Evolutionary conservation across 768 basidiomycete species (phyloP), one percentile per base, ranked within the genome.

Genomic region (Coprinopsis sp.): DNA sequence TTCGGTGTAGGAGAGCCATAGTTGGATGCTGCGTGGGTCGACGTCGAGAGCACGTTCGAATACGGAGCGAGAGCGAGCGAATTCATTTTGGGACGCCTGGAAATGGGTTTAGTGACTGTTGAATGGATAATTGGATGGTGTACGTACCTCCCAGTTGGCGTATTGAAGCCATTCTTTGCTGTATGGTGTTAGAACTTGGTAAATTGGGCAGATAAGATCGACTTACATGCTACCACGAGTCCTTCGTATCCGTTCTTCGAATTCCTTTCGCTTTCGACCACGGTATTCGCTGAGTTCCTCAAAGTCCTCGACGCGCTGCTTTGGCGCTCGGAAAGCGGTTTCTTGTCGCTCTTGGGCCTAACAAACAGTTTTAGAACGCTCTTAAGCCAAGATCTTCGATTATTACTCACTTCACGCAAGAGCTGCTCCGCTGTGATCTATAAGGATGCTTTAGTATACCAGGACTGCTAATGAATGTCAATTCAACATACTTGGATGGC

Each of bases 401-500:
- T 6, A 29, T 2, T 29, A 46, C 67, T 37, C 62, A 88, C 90
- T 73, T 99, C 96, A 58, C 96, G 86, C 8, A 99, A 74, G 33
- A 99, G 83, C 69, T 99, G 96, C 68, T 98, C 96, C 12, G 96
- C 91, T 48, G 96, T 98, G 69, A 98, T 94, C 91, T 97, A 67
- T 37, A 19, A 50, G 31, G 37, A 31, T 37, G 16, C 7, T 37
- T 40, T 51, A 38, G 44, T 51, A 53, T 50, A 47, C 47, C 25
- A 48, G 39, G 24, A 43, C 41, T 39, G 44, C 44, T 18, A 14
- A 31, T 45, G 13, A 12, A 43, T 2, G 45, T 21, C 8, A 21
- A 23, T n/a, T 36, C 16, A 43, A 64, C 79, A 52, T 42, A 89
- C 91, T 67, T 95, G 92, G 51, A 97, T 76, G 50, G 91, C 87